phyloP scores from a whole-genome alignment of 805 yeast species.

The Lachancea nothofagi region DNA sequence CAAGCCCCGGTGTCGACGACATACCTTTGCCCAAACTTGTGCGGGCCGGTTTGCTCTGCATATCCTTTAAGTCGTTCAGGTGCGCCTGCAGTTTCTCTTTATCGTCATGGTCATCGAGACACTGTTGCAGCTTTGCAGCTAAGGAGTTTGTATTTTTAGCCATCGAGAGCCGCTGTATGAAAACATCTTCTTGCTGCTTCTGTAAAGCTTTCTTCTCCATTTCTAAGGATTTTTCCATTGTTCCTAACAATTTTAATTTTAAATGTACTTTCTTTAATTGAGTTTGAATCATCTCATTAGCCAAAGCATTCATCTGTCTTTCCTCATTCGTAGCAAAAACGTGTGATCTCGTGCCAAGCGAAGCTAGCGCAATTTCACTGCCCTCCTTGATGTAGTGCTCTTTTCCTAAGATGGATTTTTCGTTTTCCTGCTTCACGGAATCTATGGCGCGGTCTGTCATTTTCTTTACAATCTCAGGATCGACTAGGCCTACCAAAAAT shows the following conservation, averaged over 20 bases:
- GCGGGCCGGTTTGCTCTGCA: slow-evolving; percentile 31
- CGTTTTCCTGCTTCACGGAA: slow-evolving; percentile 5
- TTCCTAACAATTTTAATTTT: slow-evolving; percentile 53
- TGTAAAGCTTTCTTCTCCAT: slow-evolving; percentile 54
- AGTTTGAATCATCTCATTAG: slow-evolving; percentile 53
- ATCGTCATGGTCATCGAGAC: slow-evolving; percentile 20
- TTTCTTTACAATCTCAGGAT: slow-evolving; percentile 77
- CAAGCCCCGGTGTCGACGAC: slow-evolving; percentile 12
- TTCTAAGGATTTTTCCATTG: slow-evolving; percentile 61
- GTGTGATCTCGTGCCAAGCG: slow-evolving; percentile 73
- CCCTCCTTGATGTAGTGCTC: slow-evolving; percentile 44
- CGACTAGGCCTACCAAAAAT: slow-evolving; percentile 78
- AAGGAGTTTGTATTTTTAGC: slow-evolving; percentile 52
- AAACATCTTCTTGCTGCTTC: slow-evolving; percentile 60
- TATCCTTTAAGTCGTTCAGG: slow-evolving; percentile 23
- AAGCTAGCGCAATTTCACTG: slow-evolving; percentile 63
- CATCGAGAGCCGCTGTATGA: slow-evolving; percentile 61
- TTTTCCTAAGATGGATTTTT: slow-evolving; percentile 1
- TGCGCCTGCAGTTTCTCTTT: slow-evolving; percentile 15
- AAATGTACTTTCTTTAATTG: slow-evolving; percentile 59
- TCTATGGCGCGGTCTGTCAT: slow-evolving; percentile 61
- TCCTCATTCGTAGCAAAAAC: slow-evolving; percentile 78
- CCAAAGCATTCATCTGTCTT: slow-evolving; percentile 59
- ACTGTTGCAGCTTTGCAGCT: slow-evolving; percentile 35
- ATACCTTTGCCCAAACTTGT: slow-evolving; percentile 22